Evolutionary conservation across 148 eudicot genomes (phyloP).

Genomic region (Persicaria tinctoria): DNA sequence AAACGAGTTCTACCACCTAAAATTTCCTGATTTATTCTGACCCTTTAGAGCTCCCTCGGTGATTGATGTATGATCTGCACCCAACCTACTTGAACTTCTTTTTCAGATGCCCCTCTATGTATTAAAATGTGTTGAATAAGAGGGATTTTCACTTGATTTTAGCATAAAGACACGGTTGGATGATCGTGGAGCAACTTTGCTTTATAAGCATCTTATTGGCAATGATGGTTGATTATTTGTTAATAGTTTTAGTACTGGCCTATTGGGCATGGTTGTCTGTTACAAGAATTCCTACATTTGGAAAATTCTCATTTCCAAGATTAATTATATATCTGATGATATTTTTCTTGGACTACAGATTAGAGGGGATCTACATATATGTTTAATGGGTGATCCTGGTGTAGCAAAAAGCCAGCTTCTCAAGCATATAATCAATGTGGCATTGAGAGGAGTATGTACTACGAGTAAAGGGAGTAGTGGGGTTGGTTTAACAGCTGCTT

Average conservation of each 20-base stretch:
- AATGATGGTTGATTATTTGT: neutral
- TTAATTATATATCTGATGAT: neutral
- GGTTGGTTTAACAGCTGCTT: constrained; percentile 99
- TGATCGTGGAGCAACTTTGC: neutral
- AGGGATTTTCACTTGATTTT: no score
- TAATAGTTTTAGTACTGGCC: neutral
- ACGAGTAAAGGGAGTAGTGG: constrained; percentile 99
- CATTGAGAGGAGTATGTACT: constrained; percentile 96
- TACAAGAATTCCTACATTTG: neutral
- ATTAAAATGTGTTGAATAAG: neutral
- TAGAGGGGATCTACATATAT: constrained; percentile 90
- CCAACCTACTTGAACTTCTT: neutral
- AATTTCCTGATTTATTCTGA: neutral
- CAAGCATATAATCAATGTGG: constrained; percentile 93
- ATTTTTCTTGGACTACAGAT: constrained; percentile 45
- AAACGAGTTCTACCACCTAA: neutral
- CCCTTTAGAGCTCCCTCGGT: neutral
- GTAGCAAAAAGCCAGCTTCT: constrained; percentile 99
- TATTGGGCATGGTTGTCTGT: constrained; percentile 2
- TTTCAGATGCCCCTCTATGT: neutral
- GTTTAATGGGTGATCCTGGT: constrained; percentile 99
- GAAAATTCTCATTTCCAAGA: neutral
- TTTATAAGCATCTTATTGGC: neutral
- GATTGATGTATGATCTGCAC: neutral
- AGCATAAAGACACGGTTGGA: neutral